These are phyloP conservation scores for Hsuehochloa calcarea DNA, from an alignment of 176 grass and related monocot genomes.

Conservation along the genomic window DNA sequence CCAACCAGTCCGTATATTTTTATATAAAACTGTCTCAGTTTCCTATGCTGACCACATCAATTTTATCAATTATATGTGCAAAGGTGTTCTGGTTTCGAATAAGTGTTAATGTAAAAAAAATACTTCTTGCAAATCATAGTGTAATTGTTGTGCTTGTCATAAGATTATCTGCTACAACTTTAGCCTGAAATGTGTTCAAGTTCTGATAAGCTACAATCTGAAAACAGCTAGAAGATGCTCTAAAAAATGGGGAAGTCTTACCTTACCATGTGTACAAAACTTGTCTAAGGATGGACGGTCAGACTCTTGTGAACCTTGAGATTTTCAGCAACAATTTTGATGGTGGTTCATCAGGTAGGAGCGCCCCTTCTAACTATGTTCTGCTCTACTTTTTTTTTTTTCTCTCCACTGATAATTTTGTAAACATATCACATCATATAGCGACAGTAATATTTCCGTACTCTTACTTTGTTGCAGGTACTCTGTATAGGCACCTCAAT, in stretches of 20 bases:
- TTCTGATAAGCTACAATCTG: slow-evolving; percentile 41
- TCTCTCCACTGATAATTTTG: background rate
- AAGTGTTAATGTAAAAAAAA: background rate
- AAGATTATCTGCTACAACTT: background rate
- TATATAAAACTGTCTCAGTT: background rate
- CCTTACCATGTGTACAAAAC: slow-evolving; percentile 85
- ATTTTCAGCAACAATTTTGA: slow-evolving; percentile 87
- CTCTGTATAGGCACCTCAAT: slow-evolving; percentile 89
- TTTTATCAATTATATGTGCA: background rate
- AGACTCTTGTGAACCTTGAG: slow-evolving; percentile 96
- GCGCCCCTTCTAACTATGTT: background rate
- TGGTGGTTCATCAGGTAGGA: slow-evolving; percentile 70
- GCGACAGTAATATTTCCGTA: background rate
- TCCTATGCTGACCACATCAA: background rate
- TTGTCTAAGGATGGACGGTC: slow-evolving; percentile 93
- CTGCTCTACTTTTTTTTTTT: slow-evolving; percentile 7
- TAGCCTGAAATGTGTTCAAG: background rate
- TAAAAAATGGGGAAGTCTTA: slow-evolving; percentile 83
- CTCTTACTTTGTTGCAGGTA: slow-evolving; percentile 53
- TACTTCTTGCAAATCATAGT: background rate
- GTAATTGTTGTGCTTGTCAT: background rate
- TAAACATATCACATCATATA: slow-evolving; percentile 22
- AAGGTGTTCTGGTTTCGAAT: background rate
- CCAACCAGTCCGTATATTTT: background rate
- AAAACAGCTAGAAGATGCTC: slow-evolving; percentile 70